Conservation (phyloP, 2,329 filamentous ascomycete species). For the Ceratocystis cacaofunesta region DNA sequence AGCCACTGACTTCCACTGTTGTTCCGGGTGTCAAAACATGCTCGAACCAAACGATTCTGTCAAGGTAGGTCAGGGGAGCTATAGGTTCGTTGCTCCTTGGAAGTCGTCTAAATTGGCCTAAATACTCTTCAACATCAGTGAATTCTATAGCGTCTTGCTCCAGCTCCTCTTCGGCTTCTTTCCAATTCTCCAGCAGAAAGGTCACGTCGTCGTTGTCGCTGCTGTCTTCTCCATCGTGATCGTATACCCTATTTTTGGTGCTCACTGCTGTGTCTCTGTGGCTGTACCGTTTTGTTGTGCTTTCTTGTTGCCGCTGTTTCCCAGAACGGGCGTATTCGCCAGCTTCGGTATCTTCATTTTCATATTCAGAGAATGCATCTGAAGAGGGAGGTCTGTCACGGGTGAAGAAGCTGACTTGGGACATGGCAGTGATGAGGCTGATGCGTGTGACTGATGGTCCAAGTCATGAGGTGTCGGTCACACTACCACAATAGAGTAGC, state of each 20-base stretch:
- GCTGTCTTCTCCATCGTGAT: not conserved
- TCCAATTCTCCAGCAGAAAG: slow-evolving; percentile 7
- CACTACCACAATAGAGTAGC: too few relatives aligned
- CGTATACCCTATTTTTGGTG: not conserved
- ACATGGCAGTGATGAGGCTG: slow-evolving; percentile 2
- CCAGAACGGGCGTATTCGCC: not conserved
- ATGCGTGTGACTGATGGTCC: not conserved
- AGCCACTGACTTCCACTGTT: slow-evolving; percentile 13
- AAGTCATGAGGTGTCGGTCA: not conserved
- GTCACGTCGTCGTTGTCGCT: slow-evolving; percentile 3
- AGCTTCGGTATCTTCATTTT: not conserved
- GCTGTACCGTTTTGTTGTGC: not conserved
- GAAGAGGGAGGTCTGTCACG: not conserved
- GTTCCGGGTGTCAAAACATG: not conserved
- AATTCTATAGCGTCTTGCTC: slow-evolving; percentile 25
- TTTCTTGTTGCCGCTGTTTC: not conserved
- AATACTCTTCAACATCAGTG: slow-evolving; percentile 20
- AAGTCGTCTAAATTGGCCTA: not conserved
- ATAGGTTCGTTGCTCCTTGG: slow-evolving; percentile 7
- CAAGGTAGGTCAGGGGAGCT: not conserved
- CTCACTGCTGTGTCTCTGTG: not conserved
- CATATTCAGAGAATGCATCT: not conserved
- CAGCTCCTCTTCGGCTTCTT: slow-evolving; percentile 13
- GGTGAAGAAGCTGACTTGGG: slow-evolving; percentile 12
- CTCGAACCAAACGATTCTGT: not conserved